Percentiles rank a stretch among this genome's conserved stretches.
Evolutionary conservation across 371 early-diverging fungal species (phyloP).

Genomic region (Mucor lusitanicus): DNA sequence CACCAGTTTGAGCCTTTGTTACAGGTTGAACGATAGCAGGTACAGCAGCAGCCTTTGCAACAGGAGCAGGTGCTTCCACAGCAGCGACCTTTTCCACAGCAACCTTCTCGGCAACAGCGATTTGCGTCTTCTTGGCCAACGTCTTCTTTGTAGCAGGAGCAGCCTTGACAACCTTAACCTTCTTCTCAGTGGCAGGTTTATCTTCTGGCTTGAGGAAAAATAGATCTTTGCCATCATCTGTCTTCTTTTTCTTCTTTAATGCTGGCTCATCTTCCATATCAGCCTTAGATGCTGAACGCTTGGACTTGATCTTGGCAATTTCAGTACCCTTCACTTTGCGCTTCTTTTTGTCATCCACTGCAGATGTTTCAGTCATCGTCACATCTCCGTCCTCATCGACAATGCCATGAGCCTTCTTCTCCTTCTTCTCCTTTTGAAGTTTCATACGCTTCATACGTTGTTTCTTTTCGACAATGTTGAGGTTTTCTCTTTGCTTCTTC

Average conservation of each 20-base stretch:
- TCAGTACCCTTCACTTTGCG: constrained; percentile 34
- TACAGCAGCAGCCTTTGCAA: neutral
- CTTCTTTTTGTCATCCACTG: constrained; percentile 14
- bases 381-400: constrained; percentile 6
- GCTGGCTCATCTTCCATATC: constrained; percentile 4
- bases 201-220: constrained; percentile 21
- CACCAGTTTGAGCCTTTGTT: constrained; percentile 52
- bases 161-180: neutral
- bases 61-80: neutral
- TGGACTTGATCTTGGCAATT: constrained; percentile 24
- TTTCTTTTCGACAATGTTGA: constrained; percentile 44
- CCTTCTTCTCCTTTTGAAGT: constrained; percentile 30
- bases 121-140: neutral
- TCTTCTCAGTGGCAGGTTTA: neutral
- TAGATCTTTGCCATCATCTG: constrained; percentile 5
- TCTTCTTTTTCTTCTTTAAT: constrained; percentile 18
- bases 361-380: constrained; percentile 18
- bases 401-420: constrained; percentile 25
- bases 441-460: constrained; percentile 39
- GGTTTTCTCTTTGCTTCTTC: constrained; percentile 50
- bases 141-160: neutral
- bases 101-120: neutral
- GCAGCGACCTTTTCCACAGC: constrained; percentile 5
- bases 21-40: constrained; percentile 6
- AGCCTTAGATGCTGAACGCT: constrained; percentile 4